Evolutionary conservation across 2,329 filamentous ascomycete genomes (phyloP).

Genomic region (Diaporthe citrichinensis): DNA sequence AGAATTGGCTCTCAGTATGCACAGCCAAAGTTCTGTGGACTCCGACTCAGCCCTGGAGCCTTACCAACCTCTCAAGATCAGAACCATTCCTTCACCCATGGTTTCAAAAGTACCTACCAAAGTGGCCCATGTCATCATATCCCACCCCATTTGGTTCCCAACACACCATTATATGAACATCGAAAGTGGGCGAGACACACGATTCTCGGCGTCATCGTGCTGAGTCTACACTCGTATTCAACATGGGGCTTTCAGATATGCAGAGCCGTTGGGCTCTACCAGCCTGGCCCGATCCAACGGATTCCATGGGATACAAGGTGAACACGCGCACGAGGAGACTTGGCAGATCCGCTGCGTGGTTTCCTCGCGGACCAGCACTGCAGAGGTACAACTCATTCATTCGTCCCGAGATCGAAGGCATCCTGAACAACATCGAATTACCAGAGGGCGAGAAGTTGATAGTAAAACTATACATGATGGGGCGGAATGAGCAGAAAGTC

Average conservation of each 20-base stretch:
- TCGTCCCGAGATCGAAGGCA: not conserved
- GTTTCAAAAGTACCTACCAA: no score
- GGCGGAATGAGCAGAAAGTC: not conserved
- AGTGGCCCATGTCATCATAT: no score
- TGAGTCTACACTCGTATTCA: fast-evolving
- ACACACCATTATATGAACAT: not conserved
- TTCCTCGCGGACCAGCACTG: not conserved
- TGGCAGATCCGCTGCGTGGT: not conserved
- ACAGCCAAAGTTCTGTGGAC: no score
- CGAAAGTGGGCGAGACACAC: not conserved
- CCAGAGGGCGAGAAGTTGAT: not conserved
- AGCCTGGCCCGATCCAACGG: not conserved
- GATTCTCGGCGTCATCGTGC: not conserved
- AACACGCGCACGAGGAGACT: not conserved
- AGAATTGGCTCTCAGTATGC: no score
- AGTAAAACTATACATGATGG: not conserved
- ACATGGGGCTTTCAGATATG: not conserved
- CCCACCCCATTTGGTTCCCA: no score
- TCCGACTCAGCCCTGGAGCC: no score
- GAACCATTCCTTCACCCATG: no score
- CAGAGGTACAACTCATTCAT: not conserved
- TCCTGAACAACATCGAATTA: not conserved
- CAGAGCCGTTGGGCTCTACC: not conserved
- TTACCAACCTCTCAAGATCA: no score
- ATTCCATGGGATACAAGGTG: not conserved